Evolutionary conservation across 176 grass and related monocot genomes (phyloP), one percentile per base, ranked within the genome.

Genomic region (Cocos nucifera): DNA sequence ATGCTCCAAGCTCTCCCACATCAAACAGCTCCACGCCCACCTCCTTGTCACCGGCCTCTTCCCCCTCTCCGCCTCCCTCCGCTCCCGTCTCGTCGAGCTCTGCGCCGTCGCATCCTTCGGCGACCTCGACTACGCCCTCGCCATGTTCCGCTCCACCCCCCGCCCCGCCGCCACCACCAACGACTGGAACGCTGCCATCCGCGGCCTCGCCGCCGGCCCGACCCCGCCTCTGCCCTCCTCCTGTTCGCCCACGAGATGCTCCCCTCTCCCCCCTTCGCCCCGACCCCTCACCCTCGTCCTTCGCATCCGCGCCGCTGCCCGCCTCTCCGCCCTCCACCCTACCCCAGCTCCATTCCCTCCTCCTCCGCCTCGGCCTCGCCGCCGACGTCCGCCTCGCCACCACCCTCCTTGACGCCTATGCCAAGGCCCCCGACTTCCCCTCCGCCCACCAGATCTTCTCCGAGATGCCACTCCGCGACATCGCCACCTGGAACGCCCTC

Each of bases 241-340:
- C 76, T 86, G 63, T 80, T 89, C 56, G 80, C 82, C 24, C 67
- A 67, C 20, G 63, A 68, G 62, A 63, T 86, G 49, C 73, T 68
- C 44, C 75, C 62, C 1, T 18, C 69, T 5, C 70, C 24, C 51
- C 49, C 2, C 62, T 83, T 0, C 80, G 79, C 71, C 78, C 86
- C 25, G 81, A 95, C 59, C 90, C 16, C 83, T 95, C 63, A 89
- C 86, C 35, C 79, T 95, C 62, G 89, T 77, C 29, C 89, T 95
- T 78, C 59, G 81, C 3, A 71, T 88, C 21, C 81, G 84, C 67
- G 81, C 89, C 4, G 57, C 78, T n/a, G 81, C 89, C 32, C 80
- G 84, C 0, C 85, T 73, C 49, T 83, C 59, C 2, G 67, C 82
- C 19, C 69, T 26, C 4, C 23, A 48, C 35, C 4, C 81, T 51